phyloP scores from a whole-genome alignment of 148 eudicot genomes.

The Cornus controversa region DNA sequence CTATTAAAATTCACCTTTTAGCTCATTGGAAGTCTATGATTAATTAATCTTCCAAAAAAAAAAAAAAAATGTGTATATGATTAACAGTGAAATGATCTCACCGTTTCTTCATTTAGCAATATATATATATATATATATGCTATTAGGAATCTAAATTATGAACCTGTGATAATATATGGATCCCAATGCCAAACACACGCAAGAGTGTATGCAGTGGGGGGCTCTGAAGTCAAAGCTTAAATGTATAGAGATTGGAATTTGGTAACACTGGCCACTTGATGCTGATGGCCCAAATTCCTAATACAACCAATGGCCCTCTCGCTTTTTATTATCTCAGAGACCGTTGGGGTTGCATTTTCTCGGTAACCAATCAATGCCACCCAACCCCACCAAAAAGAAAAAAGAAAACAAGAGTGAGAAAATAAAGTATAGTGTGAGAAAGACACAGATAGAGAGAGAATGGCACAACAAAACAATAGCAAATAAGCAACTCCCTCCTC shows the following conservation, averaged over 20 bases:
- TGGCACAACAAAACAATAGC: conserved; percentile 17
- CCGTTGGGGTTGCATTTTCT: background rate
- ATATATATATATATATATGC: no score
- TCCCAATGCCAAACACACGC: no score
- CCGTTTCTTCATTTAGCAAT: no score
- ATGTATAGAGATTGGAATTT: background rate
- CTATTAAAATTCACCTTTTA: no score
- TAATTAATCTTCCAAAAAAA: no score
- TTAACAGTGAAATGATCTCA: no score
- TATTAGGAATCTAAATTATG: no score
- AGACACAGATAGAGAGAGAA: background rate
- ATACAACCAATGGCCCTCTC: background rate
- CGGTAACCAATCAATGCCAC: background rate
- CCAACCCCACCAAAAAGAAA: conserved; percentile 3
- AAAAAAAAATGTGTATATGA: no score
- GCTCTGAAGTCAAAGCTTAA: background rate
- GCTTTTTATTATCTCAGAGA: background rate
- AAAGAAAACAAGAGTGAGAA: background rate
- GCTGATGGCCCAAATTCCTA: background rate
- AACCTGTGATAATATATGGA: no score
- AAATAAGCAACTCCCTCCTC: conserved; percentile 7
- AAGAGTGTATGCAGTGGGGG: background rate
- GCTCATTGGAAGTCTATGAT: no score
- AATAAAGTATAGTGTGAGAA: background rate
- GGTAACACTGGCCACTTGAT: background rate